Evolutionary conservation across 257 asterid species (phyloP).

Genomic region (Schizonepeta tenuifolia): DNA sequence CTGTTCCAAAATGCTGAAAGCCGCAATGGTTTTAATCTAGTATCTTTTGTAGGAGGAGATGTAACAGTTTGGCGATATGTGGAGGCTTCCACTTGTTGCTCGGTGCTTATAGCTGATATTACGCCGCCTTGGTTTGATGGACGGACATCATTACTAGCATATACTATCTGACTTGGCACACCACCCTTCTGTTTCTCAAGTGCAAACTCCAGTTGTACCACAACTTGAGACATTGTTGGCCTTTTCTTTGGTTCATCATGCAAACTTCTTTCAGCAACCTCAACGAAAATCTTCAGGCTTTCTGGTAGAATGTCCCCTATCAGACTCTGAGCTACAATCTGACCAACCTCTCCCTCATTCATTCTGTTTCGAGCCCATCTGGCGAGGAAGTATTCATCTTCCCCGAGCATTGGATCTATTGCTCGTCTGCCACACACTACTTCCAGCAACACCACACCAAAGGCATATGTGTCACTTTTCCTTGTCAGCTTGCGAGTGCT

Average conservation of each 20-base stretch:
- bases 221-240: constrained; percentile 48
- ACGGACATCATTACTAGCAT: too few species aligned
- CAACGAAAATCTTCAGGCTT: constrained; percentile 23
- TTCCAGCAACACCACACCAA: constrained; percentile 65
- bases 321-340: constrained; percentile 45
- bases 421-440: constrained; percentile 57
- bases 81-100: not conserved
- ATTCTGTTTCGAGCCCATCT: constrained; percentile 51
- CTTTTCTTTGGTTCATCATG: constrained; percentile 45
- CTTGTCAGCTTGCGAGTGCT: constrained; percentile 47
- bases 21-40: not conserved
- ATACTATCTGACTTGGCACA: not conserved
- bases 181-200: constrained; percentile 43
- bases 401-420: constrained; percentile 35
- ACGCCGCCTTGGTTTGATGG: too few species aligned
- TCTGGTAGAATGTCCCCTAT: constrained; percentile 34
- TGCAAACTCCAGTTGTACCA: constrained; percentile 50
- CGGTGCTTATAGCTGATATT: too few species aligned
- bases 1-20: constrained; percentile 33
- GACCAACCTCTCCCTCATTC: constrained; percentile 39
- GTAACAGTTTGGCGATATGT: not conserved
- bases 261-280: constrained; percentile 28
- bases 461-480: constrained; percentile 59
- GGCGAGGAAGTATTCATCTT: constrained; percentile 42
- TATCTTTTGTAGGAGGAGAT: not conserved